Percentiles rank a stretch among this genome's conserved stretches.
Conservation (phyloP, 805 yeast species). For the Kodamaea neixiangensis region DNA sequence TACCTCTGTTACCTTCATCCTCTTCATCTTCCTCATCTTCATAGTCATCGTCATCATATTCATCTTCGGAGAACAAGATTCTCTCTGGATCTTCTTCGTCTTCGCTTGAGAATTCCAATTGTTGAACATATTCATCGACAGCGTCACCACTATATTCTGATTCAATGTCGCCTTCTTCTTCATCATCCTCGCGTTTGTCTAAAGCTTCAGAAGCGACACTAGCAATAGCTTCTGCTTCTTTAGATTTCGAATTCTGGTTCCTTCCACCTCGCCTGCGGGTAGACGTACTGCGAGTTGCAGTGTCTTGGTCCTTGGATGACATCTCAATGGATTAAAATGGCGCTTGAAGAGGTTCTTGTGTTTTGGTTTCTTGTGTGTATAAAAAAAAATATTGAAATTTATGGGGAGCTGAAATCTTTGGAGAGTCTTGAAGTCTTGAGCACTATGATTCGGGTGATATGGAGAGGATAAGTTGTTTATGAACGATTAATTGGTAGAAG, state of each 20-base stretch:
- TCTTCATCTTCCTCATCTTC: constrained; percentile 4
- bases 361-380: not conserved
- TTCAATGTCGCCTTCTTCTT: not conserved
- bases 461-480: too few relatives aligned
- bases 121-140: constrained; percentile 6
- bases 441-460: too few relatives aligned
- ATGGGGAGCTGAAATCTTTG: too few relatives aligned
- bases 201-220: not conserved
- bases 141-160: constrained; percentile 1
- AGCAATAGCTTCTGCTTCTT: not conserved
- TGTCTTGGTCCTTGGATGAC: not conserved
- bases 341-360: not conserved
- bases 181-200: not conserved
- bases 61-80: constrained; percentile 9
- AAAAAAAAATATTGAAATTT: not conserved
- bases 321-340: not conserved
- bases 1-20: constrained; percentile 10
- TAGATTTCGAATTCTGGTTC: not conserved
- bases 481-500: too few relatives aligned
- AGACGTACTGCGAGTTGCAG: not conserved
- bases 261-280: not conserved
- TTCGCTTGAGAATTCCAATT: constrained; percentile 7
- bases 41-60: constrained; percentile 9
- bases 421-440: too few relatives aligned
- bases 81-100: constrained; percentile 4